Conservation (phyloP, 2,329 filamentous ascomycete genomes). For the Aulographum hederae region DNA sequence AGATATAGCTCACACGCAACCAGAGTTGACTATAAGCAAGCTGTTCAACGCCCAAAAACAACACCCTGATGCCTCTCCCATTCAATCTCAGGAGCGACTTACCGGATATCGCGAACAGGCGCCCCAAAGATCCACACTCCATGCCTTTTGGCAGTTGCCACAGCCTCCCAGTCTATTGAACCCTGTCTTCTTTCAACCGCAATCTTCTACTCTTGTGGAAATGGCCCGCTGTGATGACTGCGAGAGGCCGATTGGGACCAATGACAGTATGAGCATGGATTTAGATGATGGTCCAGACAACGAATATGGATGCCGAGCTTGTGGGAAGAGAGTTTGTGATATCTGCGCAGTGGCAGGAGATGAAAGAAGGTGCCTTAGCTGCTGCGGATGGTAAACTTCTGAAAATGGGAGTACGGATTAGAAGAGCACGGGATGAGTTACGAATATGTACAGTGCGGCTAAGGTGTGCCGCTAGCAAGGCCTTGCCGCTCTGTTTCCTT, state of each 20-base stretch:
- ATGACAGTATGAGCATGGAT: slow-evolving; percentile 14
- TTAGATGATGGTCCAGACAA: neutral
- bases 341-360: neutral
- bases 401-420: too few species aligned
- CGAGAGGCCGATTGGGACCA: slow-evolving; percentile 15
- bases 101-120: slow-evolving; percentile 7
- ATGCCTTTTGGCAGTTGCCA: slow-evolving; percentile 27
- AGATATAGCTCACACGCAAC: slow-evolving; percentile 4
- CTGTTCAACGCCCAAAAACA: slow-evolving; percentile 25
- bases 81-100: slow-evolving; percentile 8
- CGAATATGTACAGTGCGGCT: too few species aligned
- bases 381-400: too few species aligned
- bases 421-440: too few species aligned
- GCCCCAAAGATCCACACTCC: slow-evolving; percentile 27
- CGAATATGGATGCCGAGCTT: neutral
- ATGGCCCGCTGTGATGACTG: slow-evolving; percentile 24
- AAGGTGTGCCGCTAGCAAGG: too few species aligned
- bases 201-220: slow-evolving; percentile 4
- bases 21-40: slow-evolving; percentile 26
- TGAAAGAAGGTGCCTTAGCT: neutral
- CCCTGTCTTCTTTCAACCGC: slow-evolving; percentile 6
- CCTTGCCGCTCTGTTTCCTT: too few species aligned
- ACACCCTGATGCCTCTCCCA: slow-evolving; percentile 12
- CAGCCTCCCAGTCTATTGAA: slow-evolving; percentile 12
- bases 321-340: neutral